Percentiles rank a stretch among this genome's conserved stretches.
Conservation (phyloP, 345 rosid species). For the Microcos paniculata region DNA sequence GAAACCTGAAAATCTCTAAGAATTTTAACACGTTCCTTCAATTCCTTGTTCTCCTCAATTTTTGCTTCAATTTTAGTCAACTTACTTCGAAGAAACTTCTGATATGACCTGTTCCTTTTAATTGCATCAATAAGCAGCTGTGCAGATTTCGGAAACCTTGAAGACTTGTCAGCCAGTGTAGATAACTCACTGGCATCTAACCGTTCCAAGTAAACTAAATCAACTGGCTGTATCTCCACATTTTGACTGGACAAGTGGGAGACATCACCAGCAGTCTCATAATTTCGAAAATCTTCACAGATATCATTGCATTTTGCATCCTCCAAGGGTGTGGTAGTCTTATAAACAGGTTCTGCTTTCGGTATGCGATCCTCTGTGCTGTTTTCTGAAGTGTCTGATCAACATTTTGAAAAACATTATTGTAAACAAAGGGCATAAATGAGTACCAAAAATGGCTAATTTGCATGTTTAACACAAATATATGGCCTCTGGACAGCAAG, state of each 20-base stretch:
- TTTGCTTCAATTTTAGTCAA: constrained; percentile 68
- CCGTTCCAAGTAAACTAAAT: constrained; percentile 24
- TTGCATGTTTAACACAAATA: neutral
- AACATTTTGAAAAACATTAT: constrained; percentile 1
- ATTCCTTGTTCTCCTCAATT: constrained; percentile 78
- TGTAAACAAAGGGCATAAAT: constrained; percentile 16
- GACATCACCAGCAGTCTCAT: constrained; percentile 29
- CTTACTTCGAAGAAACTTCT: constrained; percentile 67
- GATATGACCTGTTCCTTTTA: constrained; percentile 77
- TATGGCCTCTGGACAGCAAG: neutral
- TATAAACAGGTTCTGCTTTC: constrained; percentile 37
- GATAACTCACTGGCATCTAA: constrained; percentile 34
- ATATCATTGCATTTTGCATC: constrained; percentile 31
- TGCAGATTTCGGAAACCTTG: constrained; percentile 73
- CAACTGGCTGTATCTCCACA: constrained; percentile 30
- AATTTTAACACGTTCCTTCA: constrained; percentile 65
- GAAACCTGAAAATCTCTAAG: constrained; percentile 70
- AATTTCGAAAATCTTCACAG: constrained; percentile 43
- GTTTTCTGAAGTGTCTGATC: constrained; percentile 31
- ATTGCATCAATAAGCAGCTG: constrained; percentile 67
- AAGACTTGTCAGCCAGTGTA: constrained; percentile 24
- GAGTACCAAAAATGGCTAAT: neutral
- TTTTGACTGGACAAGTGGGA: constrained; percentile 25
- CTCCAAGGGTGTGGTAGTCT: constrained; percentile 18
- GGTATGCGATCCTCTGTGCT: constrained; percentile 27